Evolutionary conservation across 1,284 basidiomycete species (phyloP).

Genomic region (Laetiporus sulphureus): DNA sequence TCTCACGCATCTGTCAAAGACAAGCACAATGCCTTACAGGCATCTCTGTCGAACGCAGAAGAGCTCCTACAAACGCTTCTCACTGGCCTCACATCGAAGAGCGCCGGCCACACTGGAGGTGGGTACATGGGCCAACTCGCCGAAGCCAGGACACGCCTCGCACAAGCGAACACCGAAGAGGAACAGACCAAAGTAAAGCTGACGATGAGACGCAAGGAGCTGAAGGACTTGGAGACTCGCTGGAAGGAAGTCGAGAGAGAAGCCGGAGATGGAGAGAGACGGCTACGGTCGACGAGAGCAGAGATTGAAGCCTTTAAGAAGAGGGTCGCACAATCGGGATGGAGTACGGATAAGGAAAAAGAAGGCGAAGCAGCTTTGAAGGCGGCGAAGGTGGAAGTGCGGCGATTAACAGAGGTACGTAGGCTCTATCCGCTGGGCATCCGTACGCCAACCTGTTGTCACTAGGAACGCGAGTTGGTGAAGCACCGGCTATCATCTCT

Average conservation of each 20-base stretch:
- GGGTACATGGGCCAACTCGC: constrained; percentile 97
- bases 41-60: constrained; percentile 71
- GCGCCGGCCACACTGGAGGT: constrained; percentile 69
- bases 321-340: constrained; percentile 61
- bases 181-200: constrained; percentile 82
- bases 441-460: background rate
- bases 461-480: constrained; percentile 66
- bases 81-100: constrained; percentile 75
- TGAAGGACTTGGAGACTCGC: constrained; percentile 71
- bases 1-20: constrained; percentile 69
- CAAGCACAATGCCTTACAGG: constrained; percentile 59
- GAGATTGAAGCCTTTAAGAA: constrained; percentile 55
- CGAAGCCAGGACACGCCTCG: constrained; percentile 73
- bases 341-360: constrained; percentile 76
- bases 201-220: constrained; percentile 74
- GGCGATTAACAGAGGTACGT: constrained; percentile 61
- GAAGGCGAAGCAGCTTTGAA: constrained; percentile 53
- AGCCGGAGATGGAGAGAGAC: constrained; percentile 68
- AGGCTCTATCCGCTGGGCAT: no score
- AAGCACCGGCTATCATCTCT: constrained; percentile 67
- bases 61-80: constrained; percentile 94
- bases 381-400: constrained; percentile 51
- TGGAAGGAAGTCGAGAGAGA: constrained; percentile 88
- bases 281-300: constrained; percentile 53
- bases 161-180: constrained; percentile 79